These are phyloP conservation scores for Yamagishiella unicocca DNA, from an alignment of 139 green algal species.

Conservation along the genomic window DNA sequence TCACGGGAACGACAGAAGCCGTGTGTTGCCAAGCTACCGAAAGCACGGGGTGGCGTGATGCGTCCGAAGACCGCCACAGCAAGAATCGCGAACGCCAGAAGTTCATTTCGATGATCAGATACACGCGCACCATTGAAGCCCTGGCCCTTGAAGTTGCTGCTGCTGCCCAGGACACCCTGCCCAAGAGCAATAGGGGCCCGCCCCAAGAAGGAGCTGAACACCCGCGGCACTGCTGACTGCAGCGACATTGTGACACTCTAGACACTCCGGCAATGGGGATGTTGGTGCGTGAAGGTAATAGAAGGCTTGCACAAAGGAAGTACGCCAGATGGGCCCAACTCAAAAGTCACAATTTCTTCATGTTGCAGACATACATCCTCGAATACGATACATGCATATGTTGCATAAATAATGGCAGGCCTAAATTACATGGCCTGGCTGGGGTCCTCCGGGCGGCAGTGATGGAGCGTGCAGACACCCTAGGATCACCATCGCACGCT, in stretches of 20 bases:
- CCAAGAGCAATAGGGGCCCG: constrained; percentile 30
- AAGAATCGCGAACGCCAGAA: no score
- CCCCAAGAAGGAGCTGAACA: constrained; percentile 26
- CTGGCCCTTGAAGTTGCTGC: constrained; percentile 42
- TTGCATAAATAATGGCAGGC: no score
- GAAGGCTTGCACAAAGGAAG: no score
- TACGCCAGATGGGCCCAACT: no score
- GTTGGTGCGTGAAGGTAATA: no score
- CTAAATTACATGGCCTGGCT: no score
- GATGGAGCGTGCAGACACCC: no score
- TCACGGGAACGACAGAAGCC: background rate
- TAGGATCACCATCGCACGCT: no score
- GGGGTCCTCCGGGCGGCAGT: no score
- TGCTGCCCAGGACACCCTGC: constrained; percentile 17
- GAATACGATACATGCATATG: no score
- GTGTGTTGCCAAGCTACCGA: background rate
- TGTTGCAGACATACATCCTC: no score
- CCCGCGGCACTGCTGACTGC: constrained; percentile 28
- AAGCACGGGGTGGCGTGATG: constrained; percentile 32
- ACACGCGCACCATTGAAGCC: constrained; percentile 23
- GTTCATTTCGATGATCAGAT: background rate
- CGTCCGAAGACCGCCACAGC: background rate
- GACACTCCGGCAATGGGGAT: background rate
- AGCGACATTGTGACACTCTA: constrained; percentile 43
- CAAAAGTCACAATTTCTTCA: no score